Conservation (phyloP, 2,329 filamentous ascomycete genomes). For the Clarireedia hainanense region DNA sequence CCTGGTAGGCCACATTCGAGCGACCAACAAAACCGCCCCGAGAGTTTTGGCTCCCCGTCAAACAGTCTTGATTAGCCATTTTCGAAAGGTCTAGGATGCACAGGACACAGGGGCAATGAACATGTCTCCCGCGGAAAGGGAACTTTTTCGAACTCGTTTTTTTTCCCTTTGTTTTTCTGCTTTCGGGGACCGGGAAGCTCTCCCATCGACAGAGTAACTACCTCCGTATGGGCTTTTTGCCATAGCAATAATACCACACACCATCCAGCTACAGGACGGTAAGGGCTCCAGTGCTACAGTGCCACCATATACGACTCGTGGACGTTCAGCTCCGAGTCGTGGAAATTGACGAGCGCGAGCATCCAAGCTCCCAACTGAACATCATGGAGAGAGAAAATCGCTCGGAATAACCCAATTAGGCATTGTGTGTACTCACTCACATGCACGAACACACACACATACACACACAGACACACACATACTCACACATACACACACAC, state of each 20-base stretch:
- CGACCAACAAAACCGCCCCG: not conserved
- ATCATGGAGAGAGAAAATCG: not conserved
- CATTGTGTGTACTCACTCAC: not conserved
- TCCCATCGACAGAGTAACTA: not conserved
- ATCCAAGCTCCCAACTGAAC: not conserved
- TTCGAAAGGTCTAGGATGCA: not conserved
- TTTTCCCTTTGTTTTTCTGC: not conserved
- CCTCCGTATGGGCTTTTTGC: not conserved
- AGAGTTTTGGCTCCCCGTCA: not conserved
- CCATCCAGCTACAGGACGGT: not conserved
- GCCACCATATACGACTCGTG: not conserved
- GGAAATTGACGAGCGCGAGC: not conserved
- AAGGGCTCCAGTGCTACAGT: not conserved
- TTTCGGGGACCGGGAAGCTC: not conserved
- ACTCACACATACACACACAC: not conserved
- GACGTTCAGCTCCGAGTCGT: slow-evolving; percentile 7
- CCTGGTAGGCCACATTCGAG: too few relatives aligned
- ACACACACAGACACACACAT: not conserved
- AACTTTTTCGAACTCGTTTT: not conserved
- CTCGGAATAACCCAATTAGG: not conserved
- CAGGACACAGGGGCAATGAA: not conserved
- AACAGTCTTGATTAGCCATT: not conserved
- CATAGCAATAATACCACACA: not conserved
- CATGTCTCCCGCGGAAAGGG: not conserved
- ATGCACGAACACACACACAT: not conserved